A percentile compares a stretch with the other conserved stretches of the same genome.
phyloP scores from a whole-genome alignment of 1,284 basidiomycete species.

The Ceratobasidium sp. region DNA sequence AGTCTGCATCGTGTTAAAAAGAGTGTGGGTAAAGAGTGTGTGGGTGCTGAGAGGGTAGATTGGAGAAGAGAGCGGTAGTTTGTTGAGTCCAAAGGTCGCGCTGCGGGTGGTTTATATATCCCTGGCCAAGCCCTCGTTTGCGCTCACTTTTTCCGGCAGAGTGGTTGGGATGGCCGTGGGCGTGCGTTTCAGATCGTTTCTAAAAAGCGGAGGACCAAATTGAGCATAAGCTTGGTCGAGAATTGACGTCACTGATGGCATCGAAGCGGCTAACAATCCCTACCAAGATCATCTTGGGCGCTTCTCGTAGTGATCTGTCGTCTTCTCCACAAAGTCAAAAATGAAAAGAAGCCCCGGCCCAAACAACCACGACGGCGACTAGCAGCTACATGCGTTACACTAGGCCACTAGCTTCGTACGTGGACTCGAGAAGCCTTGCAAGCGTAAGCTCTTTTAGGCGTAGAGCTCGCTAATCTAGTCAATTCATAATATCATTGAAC shows the following conservation, averaged over 20 bases:
- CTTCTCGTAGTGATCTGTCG: constrained; percentile 20
- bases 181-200: neutral
- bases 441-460: too few species aligned
- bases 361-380: neutral
- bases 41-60: neutral
- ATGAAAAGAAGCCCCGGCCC: neutral
- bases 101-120: constrained; percentile 13
- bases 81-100: neutral
- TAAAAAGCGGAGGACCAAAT: neutral
- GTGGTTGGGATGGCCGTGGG: neutral
- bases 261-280: constrained; percentile 1
- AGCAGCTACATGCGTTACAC: neutral
- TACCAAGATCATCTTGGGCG: constrained; percentile 3
- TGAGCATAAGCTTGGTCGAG: neutral
- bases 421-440: neutral
- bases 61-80: neutral
- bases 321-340: constrained; percentile 4
- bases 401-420: neutral
- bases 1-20: constrained; percentile 13
- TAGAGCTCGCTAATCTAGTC: neutral
- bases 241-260: neutral
- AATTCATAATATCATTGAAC: neutral
- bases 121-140: neutral
- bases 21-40: constrained; percentile 8
- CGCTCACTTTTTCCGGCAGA: neutral